Conservation (phyloP, 2,329 filamentous ascomycete genomes). For the Chaetomiaceae sp. region DNA sequence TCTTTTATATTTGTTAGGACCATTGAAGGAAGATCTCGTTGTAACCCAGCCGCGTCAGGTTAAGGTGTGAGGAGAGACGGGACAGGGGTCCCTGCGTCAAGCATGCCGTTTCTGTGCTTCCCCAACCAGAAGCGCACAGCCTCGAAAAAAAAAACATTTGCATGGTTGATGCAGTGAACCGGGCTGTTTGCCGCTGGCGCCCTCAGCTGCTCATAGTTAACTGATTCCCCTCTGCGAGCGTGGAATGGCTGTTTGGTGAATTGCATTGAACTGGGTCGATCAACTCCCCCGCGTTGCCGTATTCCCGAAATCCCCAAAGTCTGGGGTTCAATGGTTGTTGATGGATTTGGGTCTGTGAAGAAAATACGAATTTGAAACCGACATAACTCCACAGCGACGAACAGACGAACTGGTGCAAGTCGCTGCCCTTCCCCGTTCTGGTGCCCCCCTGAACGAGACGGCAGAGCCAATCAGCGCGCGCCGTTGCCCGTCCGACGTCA, state of each 20-base stretch:
- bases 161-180: not conserved
- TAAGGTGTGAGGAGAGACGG: not conserved
- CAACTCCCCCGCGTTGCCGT: not conserved
- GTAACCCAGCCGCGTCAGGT: not conserved
- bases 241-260: not conserved
- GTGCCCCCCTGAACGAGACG: constrained; percentile 9
- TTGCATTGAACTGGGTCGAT: not conserved
- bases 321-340: not conserved
- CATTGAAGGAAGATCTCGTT: not conserved
- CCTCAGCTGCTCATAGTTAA: not conserved
- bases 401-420: not conserved
- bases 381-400: constrained; percentile 2
- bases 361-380: too few species aligned
- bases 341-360: not conserved
- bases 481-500: constrained; percentile 14
- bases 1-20: too few species aligned
- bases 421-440: not conserved
- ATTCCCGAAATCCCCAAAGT: not conserved
- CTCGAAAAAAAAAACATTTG: not conserved
- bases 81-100: constrained; percentile 1
- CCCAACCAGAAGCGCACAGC: constrained; percentile 13
- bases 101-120: constrained; percentile 13
- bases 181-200: not conserved
- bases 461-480: constrained; percentile 21
- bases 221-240: not conserved